These are phyloP conservation scores for Zygnema circumcarinatum DNA, from an alignment of 139 green algal genomes.

Conservation along the genomic window DNA sequence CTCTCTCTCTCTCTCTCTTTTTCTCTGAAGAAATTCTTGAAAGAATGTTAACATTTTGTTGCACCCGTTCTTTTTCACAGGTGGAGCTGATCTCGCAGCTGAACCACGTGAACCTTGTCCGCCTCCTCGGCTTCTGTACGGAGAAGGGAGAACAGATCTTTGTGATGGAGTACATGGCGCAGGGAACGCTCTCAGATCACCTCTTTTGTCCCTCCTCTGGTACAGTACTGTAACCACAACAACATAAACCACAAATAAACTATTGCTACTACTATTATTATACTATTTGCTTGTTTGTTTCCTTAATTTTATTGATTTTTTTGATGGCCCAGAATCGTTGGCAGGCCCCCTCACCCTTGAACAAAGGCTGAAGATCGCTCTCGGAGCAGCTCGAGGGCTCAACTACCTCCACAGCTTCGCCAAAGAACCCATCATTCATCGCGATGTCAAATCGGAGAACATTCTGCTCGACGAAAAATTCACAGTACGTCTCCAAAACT, in stretches of 20 bases:
- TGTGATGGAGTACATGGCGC: conserved; percentile 24
- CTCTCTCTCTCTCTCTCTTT: too few relatives aligned
- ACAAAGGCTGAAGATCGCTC: conserved; percentile 15
- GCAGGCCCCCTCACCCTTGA: not conserved
- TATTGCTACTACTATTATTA: too few relatives aligned
- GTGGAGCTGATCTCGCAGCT: conserved; percentile 37
- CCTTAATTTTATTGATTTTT: not conserved
- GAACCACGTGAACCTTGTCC: conserved; percentile 35
- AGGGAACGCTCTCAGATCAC: not conserved
- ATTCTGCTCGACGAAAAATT: conserved; percentile 63
- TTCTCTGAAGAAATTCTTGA: conserved; percentile 2
- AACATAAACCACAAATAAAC: too few relatives aligned
- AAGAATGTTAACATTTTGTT: not conserved
- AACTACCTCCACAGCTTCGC: conserved; percentile 60
- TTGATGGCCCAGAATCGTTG: not conserved
- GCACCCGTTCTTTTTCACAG: conserved; percentile 3
- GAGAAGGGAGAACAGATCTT: conserved; percentile 18
- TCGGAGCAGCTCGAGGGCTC: conserved; percentile 29
- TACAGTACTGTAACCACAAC: too few relatives aligned
- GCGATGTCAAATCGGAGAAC: conserved; percentile 67
- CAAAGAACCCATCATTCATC: conserved; percentile 57
- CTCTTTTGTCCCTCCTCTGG: too few relatives aligned
- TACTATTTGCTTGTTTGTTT: too few relatives aligned
- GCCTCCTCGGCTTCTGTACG: conserved; percentile 32
- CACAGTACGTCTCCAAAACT: conserved; percentile 26